Base-by-base conservation (phyloP, 2,329 filamentous ascomycete species). In the Penicillium sp. region DNA sequence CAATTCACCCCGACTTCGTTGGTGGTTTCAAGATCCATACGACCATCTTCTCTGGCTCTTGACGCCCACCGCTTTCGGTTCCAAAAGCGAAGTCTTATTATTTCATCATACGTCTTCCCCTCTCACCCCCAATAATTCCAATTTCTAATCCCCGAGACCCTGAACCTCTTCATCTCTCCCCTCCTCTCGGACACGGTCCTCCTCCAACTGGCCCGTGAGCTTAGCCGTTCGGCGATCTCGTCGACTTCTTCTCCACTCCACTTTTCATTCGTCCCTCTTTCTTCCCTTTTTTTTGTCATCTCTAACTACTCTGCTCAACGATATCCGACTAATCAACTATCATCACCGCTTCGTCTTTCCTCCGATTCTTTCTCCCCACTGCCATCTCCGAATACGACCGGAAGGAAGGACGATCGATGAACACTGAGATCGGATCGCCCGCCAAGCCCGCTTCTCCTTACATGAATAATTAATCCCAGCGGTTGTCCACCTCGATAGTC, bases 371-470 rank as follows among this genome's bases (percentile, higher is more conserved):
- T 16, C 30, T 11, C 16, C 26, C 26, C 13, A 45, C 40, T 22
- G 35, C 33, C 10, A 38, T 26, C 38, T 19, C 65, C 67, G 59
- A 65, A 64, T 61, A 57, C 60, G 57, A 49, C 55, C 25, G 48
- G 37, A 62, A 59, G 54, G 58, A 65, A 65, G 61, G 67, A 60
- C 64, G 60, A 65, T 66, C 60, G 37, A 60, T 60, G 42, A 55
- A 59, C 48, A 25, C 22, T 58, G 40, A 38, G 57, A 57, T 57
- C 57, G 30, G 60, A 63, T 66, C 61, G 62, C 61, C 65, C 64
- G 64, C 64, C 64, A 66, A 68, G 66, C 58, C 48, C 52, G 33
- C 25, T 48, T 45, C 59, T 64, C 63, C 59, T 67, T 68, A 68
- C 65, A 69, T 69, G 64, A 69, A 62, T 64, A 53, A 61, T 35